phyloP scores from a whole-genome alignment of 140 eudicot species.

The Oenanthe javanica region DNA sequence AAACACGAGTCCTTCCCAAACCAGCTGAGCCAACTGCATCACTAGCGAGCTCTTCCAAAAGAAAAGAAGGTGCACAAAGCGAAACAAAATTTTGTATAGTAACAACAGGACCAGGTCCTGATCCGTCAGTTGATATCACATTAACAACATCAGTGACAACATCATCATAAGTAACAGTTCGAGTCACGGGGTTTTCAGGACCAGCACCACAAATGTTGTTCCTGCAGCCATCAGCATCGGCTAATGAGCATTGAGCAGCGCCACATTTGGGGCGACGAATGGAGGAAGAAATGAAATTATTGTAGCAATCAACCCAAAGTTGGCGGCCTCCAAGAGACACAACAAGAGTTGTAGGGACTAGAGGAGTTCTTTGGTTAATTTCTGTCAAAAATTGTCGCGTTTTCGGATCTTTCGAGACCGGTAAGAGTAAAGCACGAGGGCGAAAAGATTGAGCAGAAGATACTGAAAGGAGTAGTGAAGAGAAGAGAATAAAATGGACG shows the following conservation, averaged over 20 bases:
- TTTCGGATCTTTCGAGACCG: conserved; percentile 21
- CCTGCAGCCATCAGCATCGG: conserved; percentile 27
- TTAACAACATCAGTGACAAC: conserved; percentile 27
- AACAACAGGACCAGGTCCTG: conserved; percentile 16
- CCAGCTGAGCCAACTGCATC: conserved; percentile 34
- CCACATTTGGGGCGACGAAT: conserved; percentile 47
- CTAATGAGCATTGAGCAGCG: conserved; percentile 51
- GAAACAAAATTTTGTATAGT: conserved; percentile 17
- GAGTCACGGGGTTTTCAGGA: conserved; percentile 28
- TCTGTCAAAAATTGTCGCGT: conserved; percentile 7
- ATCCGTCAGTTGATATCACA: conserved; percentile 20
- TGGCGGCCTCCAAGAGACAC: conserved; percentile 59
- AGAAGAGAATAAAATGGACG: conserved; percentile 1
- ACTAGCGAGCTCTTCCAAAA: conserved; percentile 26
- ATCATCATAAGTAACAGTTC: conserved; percentile 25
- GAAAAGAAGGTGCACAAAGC: conserved; percentile 23
- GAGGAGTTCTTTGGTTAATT: conserved; percentile 58
- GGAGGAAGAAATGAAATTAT: conserved; percentile 49
- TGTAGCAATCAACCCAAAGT: conserved; percentile 65
- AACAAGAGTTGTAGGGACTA: conserved; percentile 31
- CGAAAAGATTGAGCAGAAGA: conserved; percentile 29
- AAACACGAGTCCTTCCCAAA: conserved; percentile 23
- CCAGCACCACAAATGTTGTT: conserved; percentile 26
- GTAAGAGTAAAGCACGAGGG: conserved; percentile 54
- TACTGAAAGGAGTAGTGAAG: not conserved